phyloP scores from a whole-genome alignment of 345 rosid genomes.

The Bruguiera gymnorhiza region DNA sequence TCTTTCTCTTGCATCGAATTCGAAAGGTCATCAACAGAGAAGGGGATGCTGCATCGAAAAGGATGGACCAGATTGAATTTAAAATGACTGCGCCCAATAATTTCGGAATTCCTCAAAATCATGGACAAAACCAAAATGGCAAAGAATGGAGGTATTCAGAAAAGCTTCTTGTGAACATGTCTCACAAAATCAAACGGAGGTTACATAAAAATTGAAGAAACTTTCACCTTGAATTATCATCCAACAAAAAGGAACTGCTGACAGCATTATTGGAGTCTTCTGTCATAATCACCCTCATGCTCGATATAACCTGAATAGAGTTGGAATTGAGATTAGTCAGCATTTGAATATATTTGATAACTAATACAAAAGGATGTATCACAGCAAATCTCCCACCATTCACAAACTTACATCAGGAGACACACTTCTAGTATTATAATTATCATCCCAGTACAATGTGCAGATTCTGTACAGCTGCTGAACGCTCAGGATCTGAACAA shows the following conservation, averaged over 20 bases:
- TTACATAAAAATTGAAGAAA: slow-evolving; percentile 10
- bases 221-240: slow-evolving; percentile 83
- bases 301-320: slow-evolving; percentile 71
- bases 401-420: slow-evolving; percentile 64
- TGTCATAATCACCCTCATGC: slow-evolving; percentile 97
- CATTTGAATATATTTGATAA: background rate
- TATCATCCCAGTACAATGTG: slow-evolving; percentile 95
- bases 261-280: slow-evolving; percentile 87
- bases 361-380: background rate
- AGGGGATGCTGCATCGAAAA: slow-evolving; percentile 68
- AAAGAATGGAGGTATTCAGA: background rate
- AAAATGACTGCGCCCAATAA: background rate
- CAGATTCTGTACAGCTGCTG: slow-evolving; percentile 97
- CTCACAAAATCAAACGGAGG: background rate
- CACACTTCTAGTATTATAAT: slow-evolving; percentile 93
- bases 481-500: slow-evolving; percentile 80
- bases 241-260: slow-evolving; percentile 90
- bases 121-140: too few species aligned
- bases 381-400: background rate
- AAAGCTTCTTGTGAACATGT: background rate
- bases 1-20: slow-evolving; percentile 80
- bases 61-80: slow-evolving; percentile 10
- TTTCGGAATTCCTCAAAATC: too few species aligned
- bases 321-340: slow-evolving; percentile 5
- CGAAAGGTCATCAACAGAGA: slow-evolving; percentile 90